phyloP scores from a whole-genome alignment of 805 yeast genomes.

The Tetrapisispora namnaoensis region DNA sequence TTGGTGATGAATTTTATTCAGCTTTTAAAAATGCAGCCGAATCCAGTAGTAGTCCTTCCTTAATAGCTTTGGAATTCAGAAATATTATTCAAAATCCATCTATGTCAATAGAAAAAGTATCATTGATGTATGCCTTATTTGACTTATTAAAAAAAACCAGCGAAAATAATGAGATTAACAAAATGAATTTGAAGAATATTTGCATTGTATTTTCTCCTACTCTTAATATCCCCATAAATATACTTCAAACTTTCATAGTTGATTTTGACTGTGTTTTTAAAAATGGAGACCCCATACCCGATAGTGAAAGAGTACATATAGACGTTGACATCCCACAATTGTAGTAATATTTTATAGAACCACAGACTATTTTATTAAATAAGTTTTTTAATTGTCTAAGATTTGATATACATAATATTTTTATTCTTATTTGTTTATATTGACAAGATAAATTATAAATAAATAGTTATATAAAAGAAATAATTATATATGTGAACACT shows the following conservation, averaged over 20 bases:
- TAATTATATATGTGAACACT: neutral
- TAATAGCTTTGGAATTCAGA: slow-evolving; percentile 26
- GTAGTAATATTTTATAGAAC: neutral
- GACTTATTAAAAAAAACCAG: slow-evolving; percentile 57
- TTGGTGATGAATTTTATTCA: slow-evolving; percentile 42
- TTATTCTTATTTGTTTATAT: neutral
- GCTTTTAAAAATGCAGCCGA: slow-evolving; percentile 33
- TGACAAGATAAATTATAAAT: neutral
- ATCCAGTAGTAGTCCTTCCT: slow-evolving; percentile 22
- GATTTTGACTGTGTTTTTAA: slow-evolving; percentile 58
- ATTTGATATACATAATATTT: neutral
- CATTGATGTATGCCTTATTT: slow-evolving; percentile 56
- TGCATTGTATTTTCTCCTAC: slow-evolving; percentile 81
- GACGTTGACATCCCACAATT: slow-evolving; percentile 44
- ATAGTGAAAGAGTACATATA: slow-evolving; percentile 37
- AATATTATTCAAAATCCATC: slow-evolving; percentile 23
- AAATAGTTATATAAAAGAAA: neutral
- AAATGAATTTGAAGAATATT: slow-evolving; percentile 75
- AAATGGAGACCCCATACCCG: slow-evolving; percentile 34
- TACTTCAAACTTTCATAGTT: slow-evolving; percentile 48
- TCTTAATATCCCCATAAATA: slow-evolving; percentile 52
- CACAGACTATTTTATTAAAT: neutral
- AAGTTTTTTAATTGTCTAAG: neutral
- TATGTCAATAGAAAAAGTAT: slow-evolving; percentile 46
- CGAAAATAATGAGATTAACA: slow-evolving; percentile 50